Evolutionary conservation across 108 stramenopile genomes (phyloP).

Genomic region (Epithemia pelagica): DNA sequence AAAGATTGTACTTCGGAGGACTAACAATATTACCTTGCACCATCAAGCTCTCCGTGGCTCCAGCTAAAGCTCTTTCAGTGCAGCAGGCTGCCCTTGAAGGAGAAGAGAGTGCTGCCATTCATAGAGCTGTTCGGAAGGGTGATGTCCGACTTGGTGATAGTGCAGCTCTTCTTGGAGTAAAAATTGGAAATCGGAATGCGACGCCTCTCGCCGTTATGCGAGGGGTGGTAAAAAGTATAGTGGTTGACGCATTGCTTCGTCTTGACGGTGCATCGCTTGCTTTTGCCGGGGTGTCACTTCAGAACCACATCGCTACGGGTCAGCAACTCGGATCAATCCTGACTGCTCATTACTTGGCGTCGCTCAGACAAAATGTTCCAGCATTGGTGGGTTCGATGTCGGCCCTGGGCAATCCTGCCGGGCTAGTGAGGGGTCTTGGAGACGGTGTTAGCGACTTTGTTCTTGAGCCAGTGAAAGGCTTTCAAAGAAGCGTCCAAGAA

Average conservation of each 20-base stretch:
- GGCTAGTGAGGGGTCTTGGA: conserved; percentile 74
- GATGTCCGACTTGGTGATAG: conserved; percentile 52
- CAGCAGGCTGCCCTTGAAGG: conserved; percentile 59
- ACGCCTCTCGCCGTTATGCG: conserved; percentile 56
- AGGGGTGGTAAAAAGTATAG: conserved; percentile 66
- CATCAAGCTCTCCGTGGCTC: conserved; percentile 61
- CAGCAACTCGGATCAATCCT: conserved; percentile 48
- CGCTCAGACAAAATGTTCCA: conserved; percentile 71
- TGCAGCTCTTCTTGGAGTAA: conserved; percentile 49
- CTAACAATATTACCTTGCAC: conserved; percentile 48
- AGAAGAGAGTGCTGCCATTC: conserved; percentile 50
- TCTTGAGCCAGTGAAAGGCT: conserved; percentile 70
- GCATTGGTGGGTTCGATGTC: conserved; percentile 75
- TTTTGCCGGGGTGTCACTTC: conserved; percentile 50
- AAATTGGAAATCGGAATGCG: conserved; percentile 54
- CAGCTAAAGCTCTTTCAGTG: conserved; percentile 50
- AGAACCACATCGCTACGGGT: conserved; percentile 54
- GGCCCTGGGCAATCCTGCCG: conserved; percentile 86
- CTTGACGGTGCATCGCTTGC: conserved; percentile 59
- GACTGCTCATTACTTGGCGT: conserved; percentile 66
- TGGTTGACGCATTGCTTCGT: conserved; percentile 67
- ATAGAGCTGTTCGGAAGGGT: conserved; percentile 76
- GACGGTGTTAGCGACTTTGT: conserved; percentile 81
- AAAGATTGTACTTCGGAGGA: conserved; percentile 58
- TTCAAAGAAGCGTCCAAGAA: conserved; percentile 69